A percentile compares a stretch with the other conserved stretches of the same genome.
Conservation (phyloP, 257 asterid species). For the Verbena officinalis region DNA sequence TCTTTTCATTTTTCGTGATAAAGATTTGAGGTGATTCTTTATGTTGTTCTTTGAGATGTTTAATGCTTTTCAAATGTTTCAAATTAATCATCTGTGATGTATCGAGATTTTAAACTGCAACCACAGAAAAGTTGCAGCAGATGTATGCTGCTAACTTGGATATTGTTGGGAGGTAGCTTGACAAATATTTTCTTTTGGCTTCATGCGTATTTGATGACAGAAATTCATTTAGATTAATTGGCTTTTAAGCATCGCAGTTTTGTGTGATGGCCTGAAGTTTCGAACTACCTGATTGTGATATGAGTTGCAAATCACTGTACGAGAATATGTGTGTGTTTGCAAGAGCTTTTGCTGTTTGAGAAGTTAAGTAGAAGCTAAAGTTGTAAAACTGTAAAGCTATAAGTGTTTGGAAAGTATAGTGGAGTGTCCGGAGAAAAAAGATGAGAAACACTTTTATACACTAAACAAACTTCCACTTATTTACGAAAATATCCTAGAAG, state of each 20-base stretch:
- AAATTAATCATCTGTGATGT: neutral
- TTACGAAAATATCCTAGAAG: no score
- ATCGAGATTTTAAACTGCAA: slow-evolving; percentile 1
- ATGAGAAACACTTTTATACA: no score
- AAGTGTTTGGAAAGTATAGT: no score
- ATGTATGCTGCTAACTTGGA: neutral
- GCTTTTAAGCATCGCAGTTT: neutral
- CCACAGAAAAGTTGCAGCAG: slow-evolving; percentile 7
- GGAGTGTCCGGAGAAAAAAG: no score
- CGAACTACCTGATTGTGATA: neutral
- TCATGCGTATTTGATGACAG: neutral
- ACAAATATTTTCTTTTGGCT: neutral
- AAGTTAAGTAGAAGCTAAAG: no score
- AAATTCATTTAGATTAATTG: neutral
- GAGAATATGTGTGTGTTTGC: no score
- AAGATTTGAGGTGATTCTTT: slow-evolving; percentile 30
- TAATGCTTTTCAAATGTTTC: slow-evolving; percentile 2
- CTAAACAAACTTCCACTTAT: no score
- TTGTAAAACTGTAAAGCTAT: no score
- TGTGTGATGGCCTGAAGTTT: neutral
- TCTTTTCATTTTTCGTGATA: no score
- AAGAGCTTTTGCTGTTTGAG: no score
- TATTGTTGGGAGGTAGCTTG: neutral
- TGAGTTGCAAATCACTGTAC: no score
- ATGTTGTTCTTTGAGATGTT: slow-evolving; percentile 7